Percentiles rank a stretch among this genome's conserved stretches.
Conservation (phyloP, 148 eudicot genomes). For the Agrostemma githago region DNA sequence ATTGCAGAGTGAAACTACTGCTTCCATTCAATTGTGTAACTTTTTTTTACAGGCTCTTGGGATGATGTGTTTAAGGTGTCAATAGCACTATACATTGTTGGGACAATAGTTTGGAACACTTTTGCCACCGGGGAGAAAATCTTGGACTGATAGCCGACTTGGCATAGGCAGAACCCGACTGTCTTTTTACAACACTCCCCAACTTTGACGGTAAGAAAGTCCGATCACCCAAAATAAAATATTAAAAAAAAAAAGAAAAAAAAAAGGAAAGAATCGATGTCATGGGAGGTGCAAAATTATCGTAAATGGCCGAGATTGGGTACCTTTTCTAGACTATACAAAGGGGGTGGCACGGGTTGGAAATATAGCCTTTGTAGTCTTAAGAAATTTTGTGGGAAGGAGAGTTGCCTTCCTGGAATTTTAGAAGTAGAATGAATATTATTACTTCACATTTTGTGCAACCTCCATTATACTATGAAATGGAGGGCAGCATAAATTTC, state of each 20-base stretch:
- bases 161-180: neutral
- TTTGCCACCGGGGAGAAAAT: conserved; percentile 93
- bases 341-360: neutral
- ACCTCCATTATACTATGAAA: neutral
- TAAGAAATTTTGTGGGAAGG: neutral
- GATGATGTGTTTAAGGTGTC: conserved; percentile 93
- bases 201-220: neutral
- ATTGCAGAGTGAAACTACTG: neutral
- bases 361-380: neutral
- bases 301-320: neutral
- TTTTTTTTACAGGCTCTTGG: conserved; percentile 63
- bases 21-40: neutral
- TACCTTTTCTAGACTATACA: neutral
- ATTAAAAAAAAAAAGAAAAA: no score
- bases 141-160: conserved; percentile 45
- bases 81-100: conserved; percentile 60
- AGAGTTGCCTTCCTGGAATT: neutral
- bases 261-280: neutral
- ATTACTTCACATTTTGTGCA: neutral
- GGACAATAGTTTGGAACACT: conserved; percentile 87
- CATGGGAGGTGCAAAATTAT: neutral
- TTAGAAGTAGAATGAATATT: neutral
- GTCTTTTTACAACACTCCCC: neutral
- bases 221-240: neutral
- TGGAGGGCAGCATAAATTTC: neutral